A percentile compares a stretch with the other conserved stretches of the same genome.
phyloP scores from a whole-genome alignment of 495 filamentous ascomycete species.

The Penicillium lividum region DNA sequence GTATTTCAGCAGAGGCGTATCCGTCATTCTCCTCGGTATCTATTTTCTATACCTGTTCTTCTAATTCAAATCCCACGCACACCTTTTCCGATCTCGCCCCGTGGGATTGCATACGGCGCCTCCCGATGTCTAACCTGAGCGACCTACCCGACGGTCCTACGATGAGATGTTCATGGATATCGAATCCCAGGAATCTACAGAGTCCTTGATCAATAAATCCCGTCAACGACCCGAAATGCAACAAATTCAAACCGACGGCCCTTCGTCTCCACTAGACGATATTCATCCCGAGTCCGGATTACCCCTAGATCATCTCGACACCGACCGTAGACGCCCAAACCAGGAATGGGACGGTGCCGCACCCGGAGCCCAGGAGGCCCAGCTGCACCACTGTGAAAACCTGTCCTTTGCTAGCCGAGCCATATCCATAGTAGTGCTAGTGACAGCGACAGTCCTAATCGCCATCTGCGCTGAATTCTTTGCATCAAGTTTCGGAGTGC shows the following conservation, averaged over 20 bases:
- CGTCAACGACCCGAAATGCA: conserved; percentile 48
- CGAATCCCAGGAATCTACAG: conserved; percentile 70
- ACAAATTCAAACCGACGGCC: conserved; percentile 60
- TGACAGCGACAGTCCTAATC: conserved; percentile 75
- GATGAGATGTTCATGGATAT: conserved; percentile 12
- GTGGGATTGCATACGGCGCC: conserved; percentile 4
- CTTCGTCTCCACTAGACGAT: conserved; percentile 72
- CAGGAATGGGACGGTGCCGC: no score
- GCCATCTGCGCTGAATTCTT: conserved; percentile 88
- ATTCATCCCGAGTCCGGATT: conserved; percentile 60
- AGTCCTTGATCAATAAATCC: conserved; percentile 58
- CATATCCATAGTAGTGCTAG: conserved; percentile 70
- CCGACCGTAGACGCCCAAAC: conserved; percentile 21
- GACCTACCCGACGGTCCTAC: conserved; percentile 6
- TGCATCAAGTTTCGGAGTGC: conserved; percentile 72
- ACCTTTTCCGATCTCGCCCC: conserved; percentile 77
- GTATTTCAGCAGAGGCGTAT: conserved; percentile 22
- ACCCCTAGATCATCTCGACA: conserved; percentile 17
- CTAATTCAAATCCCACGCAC: conserved; percentile 87
- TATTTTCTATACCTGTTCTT: conserved; percentile 87
- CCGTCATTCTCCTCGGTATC: conserved; percentile 65
- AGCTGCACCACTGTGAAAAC: conserved; percentile 5
- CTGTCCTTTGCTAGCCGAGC: conserved; percentile 45
- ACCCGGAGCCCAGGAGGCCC: conserved; percentile 8
- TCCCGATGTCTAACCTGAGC: background rate